Percentiles rank a stretch among this genome's conserved stretches.
Conservation (phyloP, 192 early-diverging fungal species). For the Backusella parvicylindrica region DNA sequence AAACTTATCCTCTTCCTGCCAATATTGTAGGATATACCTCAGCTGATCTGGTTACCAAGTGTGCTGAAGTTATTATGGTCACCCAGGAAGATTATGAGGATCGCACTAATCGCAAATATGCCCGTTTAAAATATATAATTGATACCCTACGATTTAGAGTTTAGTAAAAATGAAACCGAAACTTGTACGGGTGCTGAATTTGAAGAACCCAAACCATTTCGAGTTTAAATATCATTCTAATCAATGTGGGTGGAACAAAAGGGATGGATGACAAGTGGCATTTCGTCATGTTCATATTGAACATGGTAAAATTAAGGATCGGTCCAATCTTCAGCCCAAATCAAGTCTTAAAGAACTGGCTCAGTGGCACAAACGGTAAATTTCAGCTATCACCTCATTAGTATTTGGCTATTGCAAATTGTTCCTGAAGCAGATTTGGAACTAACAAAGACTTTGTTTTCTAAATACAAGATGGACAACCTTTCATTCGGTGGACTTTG, state of each 20-base stretch:
- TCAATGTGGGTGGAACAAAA: conserved; percentile 87
- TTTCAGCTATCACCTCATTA: conserved; percentile 90
- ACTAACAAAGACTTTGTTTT: conserved; percentile 63
- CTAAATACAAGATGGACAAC: conserved; percentile 77
- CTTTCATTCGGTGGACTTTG: conserved; percentile 69
- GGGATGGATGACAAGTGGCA: conserved; percentile 61
- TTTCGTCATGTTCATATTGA: conserved; percentile 87
- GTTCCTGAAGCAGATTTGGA: conserved; percentile 68
- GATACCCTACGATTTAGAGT: conserved; percentile 88
- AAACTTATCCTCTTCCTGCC: conserved; percentile 84
- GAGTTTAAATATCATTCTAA: conserved; percentile 83
- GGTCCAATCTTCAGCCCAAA: conserved; percentile 64
- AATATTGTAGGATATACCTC: conserved; percentile 73
- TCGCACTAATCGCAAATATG: conserved; percentile 94
- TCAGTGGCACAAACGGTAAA: conserved; percentile 60
- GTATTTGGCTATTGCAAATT: conserved; percentile 78
- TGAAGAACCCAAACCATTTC: conserved; percentile 63
- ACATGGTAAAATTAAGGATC: conserved; percentile 87
- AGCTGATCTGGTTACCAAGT: conserved; percentile 66
- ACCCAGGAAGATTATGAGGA: conserved; percentile 93
- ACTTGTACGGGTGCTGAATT: conserved; percentile 69
- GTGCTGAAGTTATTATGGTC: conserved; percentile 84
- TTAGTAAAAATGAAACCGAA: conserved; percentile 85
- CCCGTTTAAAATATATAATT: conserved; percentile 95
- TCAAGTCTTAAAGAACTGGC: conserved; percentile 76